A percentile compares a stretch with the other conserved stretches of the same genome.
Evolutionary conservation across 1,284 basidiomycete genomes (phyloP).

Genomic region (Ceratobasidium sp.): DNA sequence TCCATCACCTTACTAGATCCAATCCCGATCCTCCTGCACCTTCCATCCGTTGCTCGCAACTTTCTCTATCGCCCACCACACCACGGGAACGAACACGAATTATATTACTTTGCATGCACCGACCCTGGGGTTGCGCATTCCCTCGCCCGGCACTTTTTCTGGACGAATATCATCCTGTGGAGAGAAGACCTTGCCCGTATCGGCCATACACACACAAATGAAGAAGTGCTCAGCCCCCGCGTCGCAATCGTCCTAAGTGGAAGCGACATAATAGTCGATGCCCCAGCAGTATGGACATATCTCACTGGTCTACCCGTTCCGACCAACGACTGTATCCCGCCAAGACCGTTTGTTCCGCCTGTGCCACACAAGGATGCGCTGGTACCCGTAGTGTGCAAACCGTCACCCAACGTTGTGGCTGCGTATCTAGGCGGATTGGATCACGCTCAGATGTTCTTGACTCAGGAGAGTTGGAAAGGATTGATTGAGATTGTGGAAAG

Average conservation of each 20-base stretch:
- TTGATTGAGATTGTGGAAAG: conserved; percentile 3
- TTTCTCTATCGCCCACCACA: conserved; percentile 69
- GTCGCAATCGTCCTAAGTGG: conserved; percentile 63
- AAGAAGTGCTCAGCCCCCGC: conserved; percentile 41
- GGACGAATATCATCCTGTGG: conserved; percentile 70
- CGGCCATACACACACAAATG: conserved; percentile 48
- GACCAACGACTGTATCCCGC: not conserved
- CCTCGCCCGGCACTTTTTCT: conserved; percentile 70
- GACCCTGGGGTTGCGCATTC: conserved; percentile 70
- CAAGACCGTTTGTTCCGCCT: conserved; percentile 27
- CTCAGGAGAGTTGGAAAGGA: not conserved
- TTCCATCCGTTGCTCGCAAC: conserved; percentile 69
- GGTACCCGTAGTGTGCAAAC: not conserved
- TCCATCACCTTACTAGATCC: conserved; percentile 67
- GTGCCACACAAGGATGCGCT: conserved; percentile 3
- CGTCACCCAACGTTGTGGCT: not conserved
- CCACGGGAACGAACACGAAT: conserved; percentile 68
- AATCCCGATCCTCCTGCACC: conserved; percentile 70
- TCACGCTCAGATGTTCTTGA: conserved; percentile 34
- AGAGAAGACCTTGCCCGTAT: conserved; percentile 61
- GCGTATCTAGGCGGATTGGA: conserved; percentile 26
- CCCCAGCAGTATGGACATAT: conserved; percentile 62
- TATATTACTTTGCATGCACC: conserved; percentile 73
- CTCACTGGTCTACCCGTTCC: conserved; percentile 56
- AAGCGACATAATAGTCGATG: conserved; percentile 68